Evolutionary conservation across 2,329 filamentous ascomycete genomes (phyloP), one percentile per base, ranked within the genome.

Genomic region (Alternaria longipes): DNA sequence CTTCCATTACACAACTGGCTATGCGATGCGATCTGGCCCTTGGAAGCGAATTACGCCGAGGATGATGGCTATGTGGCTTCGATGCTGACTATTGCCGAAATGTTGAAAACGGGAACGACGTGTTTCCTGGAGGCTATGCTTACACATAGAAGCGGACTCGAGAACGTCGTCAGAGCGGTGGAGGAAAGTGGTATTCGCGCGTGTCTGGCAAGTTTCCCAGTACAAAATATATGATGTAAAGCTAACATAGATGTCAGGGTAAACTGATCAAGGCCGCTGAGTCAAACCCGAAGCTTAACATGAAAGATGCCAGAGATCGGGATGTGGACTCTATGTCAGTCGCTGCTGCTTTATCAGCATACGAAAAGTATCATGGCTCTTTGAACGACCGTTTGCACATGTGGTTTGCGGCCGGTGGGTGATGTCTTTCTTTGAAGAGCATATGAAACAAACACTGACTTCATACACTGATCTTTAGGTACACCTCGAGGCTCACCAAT

Each of bases 401-500:
- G 12, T 85, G 83, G 83, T 79, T 82, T 51, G 80, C 82, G 2
- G 80, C 80, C 8, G 79, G 32, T 30, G 12, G 8, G 28, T 30
- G 11, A 11, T 30, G 9, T 30, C 28, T 30, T 11, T 30, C 9
- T 30, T 5, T 30, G 11, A 12, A 30, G 11, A 11, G 9, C 28
- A 30, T 12, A 11, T 11, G 28, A 30, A 11, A 30, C 28, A 30
- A 30, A 30, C 28, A 4, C 28, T 30, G 28, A 30, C 28, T 30
- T 11, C 28, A 30, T 30, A 30, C 28, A 30, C 28, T 11, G 11
- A 30, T 30, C 28, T 30, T 30, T 12, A 30, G 28, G 81, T 22
- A 84, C 83, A 9, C 83, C 83, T 9, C 77, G 83, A 54, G 83
- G 83, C 63, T 80, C 79, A 8, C 67, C 78, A 1, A 68, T 80